phyloP scores from a whole-genome alignment of 164 flowering plant genomes.

The Chloranthus sessilifolius region DNA sequence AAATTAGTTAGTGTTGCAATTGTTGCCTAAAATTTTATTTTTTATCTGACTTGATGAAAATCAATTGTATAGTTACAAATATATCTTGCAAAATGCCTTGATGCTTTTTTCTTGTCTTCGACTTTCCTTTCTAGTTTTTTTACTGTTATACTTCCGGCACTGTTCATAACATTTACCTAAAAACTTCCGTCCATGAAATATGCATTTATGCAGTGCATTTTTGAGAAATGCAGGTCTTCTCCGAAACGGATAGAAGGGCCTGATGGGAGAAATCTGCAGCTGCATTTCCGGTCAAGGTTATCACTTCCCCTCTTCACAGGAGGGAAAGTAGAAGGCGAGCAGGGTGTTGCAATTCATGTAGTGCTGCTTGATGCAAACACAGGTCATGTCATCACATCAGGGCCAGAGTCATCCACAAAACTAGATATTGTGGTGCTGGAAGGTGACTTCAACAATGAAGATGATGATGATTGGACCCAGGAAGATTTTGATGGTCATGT shows the following conservation, averaged over 20 bases:
- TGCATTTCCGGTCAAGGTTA: slow-evolving; percentile 36
- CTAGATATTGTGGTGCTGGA: slow-evolving; percentile 63
- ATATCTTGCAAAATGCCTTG: too few species aligned
- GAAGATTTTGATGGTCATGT: slow-evolving; percentile 77
- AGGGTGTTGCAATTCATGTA: slow-evolving; percentile 26
- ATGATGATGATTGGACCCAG: slow-evolving; percentile 66
- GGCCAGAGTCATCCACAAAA: slow-evolving; percentile 40
- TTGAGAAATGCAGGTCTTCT: slow-evolving; percentile 31
- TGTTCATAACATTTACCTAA: too few species aligned
- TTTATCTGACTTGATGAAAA: too few species aligned
- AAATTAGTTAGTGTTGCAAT: too few species aligned
- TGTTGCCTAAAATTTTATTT: too few species aligned
- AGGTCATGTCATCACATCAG: slow-evolving; percentile 17
- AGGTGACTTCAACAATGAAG: slow-evolving; percentile 78
- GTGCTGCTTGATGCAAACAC: slow-evolving; percentile 29
- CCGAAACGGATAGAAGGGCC: slow-evolving; percentile 21
- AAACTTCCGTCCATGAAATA: too few species aligned
- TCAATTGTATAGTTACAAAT: too few species aligned
- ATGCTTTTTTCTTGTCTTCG: too few species aligned
- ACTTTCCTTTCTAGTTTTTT: too few species aligned
- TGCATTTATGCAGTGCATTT: too few species aligned
- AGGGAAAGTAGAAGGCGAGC: slow-evolving; percentile 30
- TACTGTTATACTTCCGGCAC: too few species aligned
- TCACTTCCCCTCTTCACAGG: slow-evolving; percentile 37
- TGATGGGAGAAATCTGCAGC: slow-evolving; percentile 25